phyloP scores from a whole-genome alignment of 352 stramenopile genomes.

The Globisporangium rhizosaccharum region DNA sequence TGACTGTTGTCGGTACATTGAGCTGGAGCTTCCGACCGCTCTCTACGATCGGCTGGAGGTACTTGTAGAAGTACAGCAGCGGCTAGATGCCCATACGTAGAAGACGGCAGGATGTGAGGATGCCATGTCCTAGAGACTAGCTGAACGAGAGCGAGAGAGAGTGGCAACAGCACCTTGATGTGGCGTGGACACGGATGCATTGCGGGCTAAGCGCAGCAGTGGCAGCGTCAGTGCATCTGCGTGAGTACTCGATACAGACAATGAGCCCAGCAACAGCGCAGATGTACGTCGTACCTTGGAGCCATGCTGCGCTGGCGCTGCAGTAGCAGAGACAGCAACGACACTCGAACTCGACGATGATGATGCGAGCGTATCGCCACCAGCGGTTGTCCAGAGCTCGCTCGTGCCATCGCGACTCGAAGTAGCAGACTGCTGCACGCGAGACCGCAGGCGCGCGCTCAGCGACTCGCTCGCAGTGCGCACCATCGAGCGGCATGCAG shows the following conservation, averaged over 20 bases:
- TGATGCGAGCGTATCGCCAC: no score
- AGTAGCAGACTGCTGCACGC: constrained; percentile 32
- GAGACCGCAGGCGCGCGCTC: constrained; percentile 37
- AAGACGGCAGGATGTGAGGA: neutral
- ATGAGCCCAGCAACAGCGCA: no score
- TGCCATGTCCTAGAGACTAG: neutral
- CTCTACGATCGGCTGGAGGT: constrained; percentile 56
- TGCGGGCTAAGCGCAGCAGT: neutral
- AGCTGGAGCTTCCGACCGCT: constrained; percentile 29
- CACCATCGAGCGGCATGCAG: constrained; percentile 1
- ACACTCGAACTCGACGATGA: no score
- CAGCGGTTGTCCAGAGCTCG: neutral
- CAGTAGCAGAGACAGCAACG: no score
- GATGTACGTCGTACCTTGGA: no score
- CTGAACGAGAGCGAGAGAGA: neutral
- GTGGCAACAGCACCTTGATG: constrained; percentile 20
- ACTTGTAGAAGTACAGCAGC: constrained; percentile 81
- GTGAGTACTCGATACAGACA: neutral
- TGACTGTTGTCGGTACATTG: constrained; percentile 53
- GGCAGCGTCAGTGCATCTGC: neutral
- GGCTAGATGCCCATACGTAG: constrained; percentile 21
- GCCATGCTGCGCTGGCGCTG: no score
- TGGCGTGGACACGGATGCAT: constrained; percentile 24
- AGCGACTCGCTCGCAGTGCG: constrained; percentile 27
- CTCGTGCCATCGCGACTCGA: neutral